These are phyloP conservation scores for Xylaria acuta DNA, from an alignment of 495 filamentous ascomycete genomes.

Conservation along the genomic window DNA sequence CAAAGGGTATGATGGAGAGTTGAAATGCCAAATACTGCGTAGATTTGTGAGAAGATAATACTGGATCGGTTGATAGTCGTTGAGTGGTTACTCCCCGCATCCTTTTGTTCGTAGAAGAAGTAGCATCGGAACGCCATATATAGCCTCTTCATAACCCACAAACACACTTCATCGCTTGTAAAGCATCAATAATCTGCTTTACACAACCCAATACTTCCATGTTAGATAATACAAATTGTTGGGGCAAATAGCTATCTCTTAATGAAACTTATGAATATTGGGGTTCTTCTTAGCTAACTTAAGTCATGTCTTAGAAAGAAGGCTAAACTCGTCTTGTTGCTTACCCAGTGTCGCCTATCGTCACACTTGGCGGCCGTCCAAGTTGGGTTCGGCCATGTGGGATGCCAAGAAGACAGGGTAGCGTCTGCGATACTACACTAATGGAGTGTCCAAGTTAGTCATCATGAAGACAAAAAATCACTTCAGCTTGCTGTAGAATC, in stretches of 20 bases:
- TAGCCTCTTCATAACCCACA: not conserved
- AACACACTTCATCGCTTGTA: not conserved
- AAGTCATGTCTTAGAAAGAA: conserved; percentile 3
- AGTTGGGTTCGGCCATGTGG: not conserved
- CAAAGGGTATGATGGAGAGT: not conserved
- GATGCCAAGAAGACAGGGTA: conserved; percentile 10
- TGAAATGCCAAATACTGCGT: not conserved
- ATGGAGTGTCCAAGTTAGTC: not conserved
- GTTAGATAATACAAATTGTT: not conserved
- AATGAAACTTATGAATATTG: not conserved
- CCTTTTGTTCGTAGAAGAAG: not conserved
- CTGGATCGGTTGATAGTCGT: too few species aligned
- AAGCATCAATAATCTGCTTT: conserved; percentile 11
- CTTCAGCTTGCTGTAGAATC: not conserved
- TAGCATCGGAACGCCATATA: not conserved
- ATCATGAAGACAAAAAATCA: not conserved
- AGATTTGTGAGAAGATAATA: not conserved
- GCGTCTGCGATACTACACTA: not conserved
- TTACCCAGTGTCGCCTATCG: not conserved
- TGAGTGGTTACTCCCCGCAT: not conserved
- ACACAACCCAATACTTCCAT: not conserved
- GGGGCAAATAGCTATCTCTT: not conserved
- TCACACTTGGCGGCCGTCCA: conserved; percentile 5
- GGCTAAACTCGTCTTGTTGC: not conserved
- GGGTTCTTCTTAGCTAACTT: not conserved